A percentile compares a stretch with the other conserved stretches of the same genome.
Evolutionary conservation across 495 filamentous ascomycete species (phyloP).

Genomic region (Aspergillus ostianus): DNA sequence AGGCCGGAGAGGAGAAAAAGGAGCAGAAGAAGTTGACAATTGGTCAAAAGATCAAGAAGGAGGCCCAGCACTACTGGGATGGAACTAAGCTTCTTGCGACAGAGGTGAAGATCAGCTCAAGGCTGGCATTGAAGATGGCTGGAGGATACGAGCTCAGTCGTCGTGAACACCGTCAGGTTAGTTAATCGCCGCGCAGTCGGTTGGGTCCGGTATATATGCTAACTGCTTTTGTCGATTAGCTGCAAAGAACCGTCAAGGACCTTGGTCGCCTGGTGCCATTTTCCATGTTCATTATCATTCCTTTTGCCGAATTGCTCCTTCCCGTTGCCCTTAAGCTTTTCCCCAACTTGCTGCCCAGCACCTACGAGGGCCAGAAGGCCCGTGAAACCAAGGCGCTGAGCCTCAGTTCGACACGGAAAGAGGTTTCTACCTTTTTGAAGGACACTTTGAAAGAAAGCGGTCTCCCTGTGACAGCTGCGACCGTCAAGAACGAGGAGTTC

Average conservation of each 20-base stretch:
- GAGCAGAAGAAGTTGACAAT: slow-evolving; percentile 83
- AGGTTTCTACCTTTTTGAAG: slow-evolving; percentile 88
- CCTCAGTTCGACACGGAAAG: slow-evolving; percentile 83
- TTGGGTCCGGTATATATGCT: background rate
- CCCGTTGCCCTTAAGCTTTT: slow-evolving; percentile 91
- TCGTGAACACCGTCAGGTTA: slow-evolving; percentile 82
- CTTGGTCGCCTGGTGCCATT: slow-evolving; percentile 91
- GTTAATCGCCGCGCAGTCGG: slow-evolving; percentile 11
- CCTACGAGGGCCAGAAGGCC: slow-evolving; percentile 87
- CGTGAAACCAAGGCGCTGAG: slow-evolving; percentile 84
- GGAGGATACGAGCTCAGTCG: slow-evolving; percentile 95
- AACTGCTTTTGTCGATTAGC: slow-evolving; percentile 35
- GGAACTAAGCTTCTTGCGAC: slow-evolving; percentile 95
- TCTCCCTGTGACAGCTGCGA: slow-evolving; percentile 79
- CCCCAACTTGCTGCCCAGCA: slow-evolving; percentile 94
- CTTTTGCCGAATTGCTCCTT: slow-evolving; percentile 93
- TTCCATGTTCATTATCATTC: slow-evolving; percentile 94
- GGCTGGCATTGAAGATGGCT: slow-evolving; percentile 93
- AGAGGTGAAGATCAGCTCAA: slow-evolving; percentile 88
- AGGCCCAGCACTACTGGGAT: slow-evolving; percentile 95
- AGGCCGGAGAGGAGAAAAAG: slow-evolving; percentile 65
- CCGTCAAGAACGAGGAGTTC: slow-evolving; percentile 91
- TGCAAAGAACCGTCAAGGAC: slow-evolving; percentile 91
- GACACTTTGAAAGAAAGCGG: slow-evolving; percentile 91
- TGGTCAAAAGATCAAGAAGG: slow-evolving; percentile 89